Evolutionary conservation across 441 rosid species (phyloP).

Genomic region (Aquilaria agallochum): DNA sequence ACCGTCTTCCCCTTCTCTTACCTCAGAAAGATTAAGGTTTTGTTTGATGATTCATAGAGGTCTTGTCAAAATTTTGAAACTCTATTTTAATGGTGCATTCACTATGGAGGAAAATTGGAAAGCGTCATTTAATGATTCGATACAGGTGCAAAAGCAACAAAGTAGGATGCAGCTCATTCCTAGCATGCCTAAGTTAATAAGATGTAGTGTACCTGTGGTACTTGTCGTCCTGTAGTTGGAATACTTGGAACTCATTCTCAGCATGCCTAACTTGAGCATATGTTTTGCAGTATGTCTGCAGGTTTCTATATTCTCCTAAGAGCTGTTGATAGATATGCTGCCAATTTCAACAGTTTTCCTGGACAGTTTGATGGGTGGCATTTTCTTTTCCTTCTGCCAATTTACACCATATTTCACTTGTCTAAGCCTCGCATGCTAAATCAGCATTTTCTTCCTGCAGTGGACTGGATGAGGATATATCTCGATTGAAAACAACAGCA

Average conservation of each 20-base stretch:
- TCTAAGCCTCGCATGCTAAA: slow-evolving; percentile 4
- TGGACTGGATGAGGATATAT: slow-evolving; percentile 70
- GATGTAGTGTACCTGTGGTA: too few species aligned
- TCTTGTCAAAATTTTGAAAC: too few species aligned
- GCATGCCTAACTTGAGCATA: slow-evolving; percentile 1
- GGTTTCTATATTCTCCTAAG: slow-evolving; percentile 90
- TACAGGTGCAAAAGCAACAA: too few species aligned
- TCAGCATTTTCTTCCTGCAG: slow-evolving; percentile 27
- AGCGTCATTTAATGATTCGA: too few species aligned
- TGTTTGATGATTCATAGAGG: not conserved
- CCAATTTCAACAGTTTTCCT: slow-evolving; percentile 82
- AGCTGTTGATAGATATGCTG: slow-evolving; percentile 82
- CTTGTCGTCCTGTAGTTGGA: too few species aligned
- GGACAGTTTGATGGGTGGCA: slow-evolving; percentile 90
- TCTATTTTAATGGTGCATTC: too few species aligned
- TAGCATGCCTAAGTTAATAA: too few species aligned
- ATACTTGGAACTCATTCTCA: too few species aligned
- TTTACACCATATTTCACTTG: not conserved
- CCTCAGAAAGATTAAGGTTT: not conserved
- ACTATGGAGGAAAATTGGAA: too few species aligned
- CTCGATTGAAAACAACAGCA: slow-evolving; percentile 64
- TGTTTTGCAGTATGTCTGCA: slow-evolving; percentile 51
- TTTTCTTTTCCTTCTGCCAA: not conserved
- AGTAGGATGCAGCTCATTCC: too few species aligned
- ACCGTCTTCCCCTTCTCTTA: not conserved